A percentile compares a stretch with the other conserved stretches of the same genome.
Evolutionary conservation across 768 basidiomycete species (phyloP).

Genomic region (Kwoniella dendrophila): DNA sequence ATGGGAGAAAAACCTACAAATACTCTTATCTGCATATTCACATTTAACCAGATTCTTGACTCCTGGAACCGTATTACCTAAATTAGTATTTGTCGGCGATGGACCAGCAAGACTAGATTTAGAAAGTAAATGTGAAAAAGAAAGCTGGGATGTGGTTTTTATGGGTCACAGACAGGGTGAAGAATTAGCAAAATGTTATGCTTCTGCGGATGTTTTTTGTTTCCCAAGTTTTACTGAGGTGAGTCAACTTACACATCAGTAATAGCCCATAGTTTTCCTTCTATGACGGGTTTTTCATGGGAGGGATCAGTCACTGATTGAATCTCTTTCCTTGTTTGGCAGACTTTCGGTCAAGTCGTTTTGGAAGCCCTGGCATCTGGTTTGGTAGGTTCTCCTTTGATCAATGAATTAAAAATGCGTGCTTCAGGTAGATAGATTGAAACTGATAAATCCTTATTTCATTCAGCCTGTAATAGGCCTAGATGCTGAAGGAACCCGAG

Average conservation of each 20-base stretch:
- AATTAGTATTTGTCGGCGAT: slow-evolving; percentile 59
- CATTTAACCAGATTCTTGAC: slow-evolving; percentile 44
- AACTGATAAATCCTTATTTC: too few species aligned
- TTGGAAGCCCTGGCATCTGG: slow-evolving; percentile 60
- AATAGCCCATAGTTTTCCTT: too few species aligned
- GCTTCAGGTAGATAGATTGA: too few species aligned
- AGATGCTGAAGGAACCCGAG: slow-evolving; percentile 59
- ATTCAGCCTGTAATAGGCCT: slow-evolving; percentile 58
- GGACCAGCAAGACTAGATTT: slow-evolving; percentile 57
- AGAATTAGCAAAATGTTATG: slow-evolving; percentile 58
- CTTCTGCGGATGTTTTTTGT: slow-evolving; percentile 59
- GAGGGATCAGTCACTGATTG: too few species aligned
- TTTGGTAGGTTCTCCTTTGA: slow-evolving; percentile 36
- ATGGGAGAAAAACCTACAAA: slow-evolving; percentile 60
- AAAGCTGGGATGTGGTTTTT: slow-evolving; percentile 56
- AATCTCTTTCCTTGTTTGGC: background rate
- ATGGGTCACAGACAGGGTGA: slow-evolving; percentile 57
- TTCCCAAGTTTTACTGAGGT: slow-evolving; percentile 58
- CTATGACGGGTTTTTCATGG: too few species aligned
- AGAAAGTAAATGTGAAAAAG: slow-evolving; percentile 48
- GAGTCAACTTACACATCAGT: too few species aligned
- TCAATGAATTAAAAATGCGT: background rate
- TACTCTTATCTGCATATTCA: slow-evolving; percentile 57
- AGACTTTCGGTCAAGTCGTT: slow-evolving; percentile 59
- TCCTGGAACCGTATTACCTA: slow-evolving; percentile 31